phyloP scores from a whole-genome alignment of 306 rosid species.

The Erythrophleum fordii region DNA sequence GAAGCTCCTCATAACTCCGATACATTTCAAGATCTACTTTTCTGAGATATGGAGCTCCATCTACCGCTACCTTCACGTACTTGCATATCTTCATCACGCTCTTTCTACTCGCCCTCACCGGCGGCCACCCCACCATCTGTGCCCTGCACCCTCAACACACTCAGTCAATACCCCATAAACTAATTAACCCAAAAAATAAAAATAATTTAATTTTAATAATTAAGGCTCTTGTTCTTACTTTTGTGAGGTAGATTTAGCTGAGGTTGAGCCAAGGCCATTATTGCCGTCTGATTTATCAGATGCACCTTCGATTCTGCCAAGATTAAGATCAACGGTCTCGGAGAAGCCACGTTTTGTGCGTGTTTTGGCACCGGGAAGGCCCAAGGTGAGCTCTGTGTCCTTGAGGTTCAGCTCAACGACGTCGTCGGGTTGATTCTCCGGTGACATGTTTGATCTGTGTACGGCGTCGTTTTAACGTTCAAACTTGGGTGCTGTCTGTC shows the following conservation, averaged over 20 bases:
- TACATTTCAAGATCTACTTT: conserved; percentile 64
- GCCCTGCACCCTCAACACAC: conserved; percentile 37
- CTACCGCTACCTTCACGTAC: conserved; percentile 70
- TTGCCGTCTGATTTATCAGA: background rate
- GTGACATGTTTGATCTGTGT: background rate
- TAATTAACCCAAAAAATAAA: background rate
- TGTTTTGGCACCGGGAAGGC: conserved; percentile 59
- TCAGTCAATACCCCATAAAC: background rate
- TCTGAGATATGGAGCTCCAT: conserved; percentile 78
- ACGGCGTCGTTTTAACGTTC: conserved; percentile 3
- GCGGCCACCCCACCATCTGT: conserved; percentile 76
- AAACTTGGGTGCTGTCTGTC: no score
- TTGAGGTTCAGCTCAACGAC: conserved; percentile 40
- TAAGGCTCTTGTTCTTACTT: conserved; percentile 46
- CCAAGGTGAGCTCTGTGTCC: conserved; percentile 66
- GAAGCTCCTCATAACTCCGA: conserved; percentile 52
- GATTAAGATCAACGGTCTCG: conserved; percentile 51
- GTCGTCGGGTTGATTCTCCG: background rate
- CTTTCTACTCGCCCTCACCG: conserved; percentile 64
- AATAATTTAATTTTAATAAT: background rate
- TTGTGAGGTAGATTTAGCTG: conserved; percentile 37
- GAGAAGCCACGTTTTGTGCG: conserved; percentile 60
- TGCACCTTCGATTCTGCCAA: background rate
- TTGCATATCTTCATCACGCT: conserved; percentile 52
- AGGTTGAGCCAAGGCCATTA: background rate